Base-by-base conservation (phyloP, 768 basidiomycete species). In the Chlorophyllum brunneum region DNA sequence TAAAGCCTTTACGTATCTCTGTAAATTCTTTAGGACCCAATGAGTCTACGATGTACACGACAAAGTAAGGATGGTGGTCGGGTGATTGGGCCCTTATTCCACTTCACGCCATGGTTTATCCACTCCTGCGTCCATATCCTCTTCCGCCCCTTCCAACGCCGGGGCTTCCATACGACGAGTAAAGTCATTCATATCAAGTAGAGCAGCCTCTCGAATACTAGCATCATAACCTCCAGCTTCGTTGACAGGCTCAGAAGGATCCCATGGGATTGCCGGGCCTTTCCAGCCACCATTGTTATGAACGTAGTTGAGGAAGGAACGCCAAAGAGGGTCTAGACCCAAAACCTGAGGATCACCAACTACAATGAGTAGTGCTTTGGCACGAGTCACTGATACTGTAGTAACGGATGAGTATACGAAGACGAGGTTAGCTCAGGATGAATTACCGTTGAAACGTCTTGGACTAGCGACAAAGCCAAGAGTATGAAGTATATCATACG, bases 261-360 rank as follows among this genome's bases (percentile, higher is more conserved):
- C 75, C 81, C 82, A 85, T 13, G 71, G 60, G 23, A 79, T 76
- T 2, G 65, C 62, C 4, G 70, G 67, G 4, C 82, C 83, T 34
- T 61, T 70, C 79, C 83, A 85, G 1, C 82, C 83, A 2, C 77
- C 74, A 13, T 75, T 72, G 11, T 58, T 45, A 55, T 79, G 62
- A 9, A 84, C 62, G 53, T 79, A 82, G 51, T 81, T 83, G 43
- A 85, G 59, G 67, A 83, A 83, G 0, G 65, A 61, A 2, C 82
- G 67, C 83, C 83, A 84, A 1, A 83, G 65, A 3, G 82, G 82
- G 56, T 85, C 83, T 1, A 84, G 69, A 3, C 77, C 77, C 0
- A 85, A 67, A 1, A 83, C 80, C 4, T 69, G 60, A 0, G 82
- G 79, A 54, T 85, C 77, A 7, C 83, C 83, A 29, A 85, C 62